These are phyloP conservation scores for Podospora pseudopauciseta DNA, from an alignment of 495 filamentous ascomycete genomes.

Conservation along the genomic window DNA sequence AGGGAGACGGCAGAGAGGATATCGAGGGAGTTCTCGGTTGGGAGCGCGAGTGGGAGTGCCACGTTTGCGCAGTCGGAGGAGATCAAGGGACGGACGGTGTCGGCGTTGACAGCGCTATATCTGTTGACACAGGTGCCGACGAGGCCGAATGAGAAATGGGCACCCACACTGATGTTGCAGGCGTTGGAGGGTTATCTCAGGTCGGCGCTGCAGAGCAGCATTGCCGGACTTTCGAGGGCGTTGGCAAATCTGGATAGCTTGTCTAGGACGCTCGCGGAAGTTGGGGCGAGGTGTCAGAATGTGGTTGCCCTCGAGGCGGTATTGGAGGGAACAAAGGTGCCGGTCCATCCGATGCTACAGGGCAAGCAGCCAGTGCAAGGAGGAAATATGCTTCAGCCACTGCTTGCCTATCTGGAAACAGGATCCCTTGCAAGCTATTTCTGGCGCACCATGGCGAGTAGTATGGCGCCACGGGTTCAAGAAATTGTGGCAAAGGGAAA, in stretches of 20 bases:
- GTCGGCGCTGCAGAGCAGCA: slow-evolving; percentile 65
- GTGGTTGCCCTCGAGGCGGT: slow-evolving; percentile 81
- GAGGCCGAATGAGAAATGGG: slow-evolving; percentile 48
- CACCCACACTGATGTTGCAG: slow-evolving; percentile 68
- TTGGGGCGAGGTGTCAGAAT: slow-evolving; percentile 82
- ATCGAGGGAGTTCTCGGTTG: slow-evolving; percentile 78
- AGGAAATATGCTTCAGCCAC: slow-evolving; percentile 64
- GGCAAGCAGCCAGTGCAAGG: slow-evolving; percentile 24
- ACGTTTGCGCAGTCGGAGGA: slow-evolving; percentile 82
- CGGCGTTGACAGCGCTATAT: slow-evolving; percentile 74
- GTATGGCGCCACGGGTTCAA: slow-evolving; percentile 69
- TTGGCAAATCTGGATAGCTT: slow-evolving; percentile 78
- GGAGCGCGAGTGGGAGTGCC: slow-evolving; percentile 50
- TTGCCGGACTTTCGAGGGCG: slow-evolving; percentile 65
- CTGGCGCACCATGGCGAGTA: slow-evolving; percentile 81
- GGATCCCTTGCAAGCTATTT: slow-evolving; percentile 84
- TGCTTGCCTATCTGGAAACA: slow-evolving; percentile 80
- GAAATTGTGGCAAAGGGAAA: slow-evolving; percentile 81
- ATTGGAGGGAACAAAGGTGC: slow-evolving; percentile 62
- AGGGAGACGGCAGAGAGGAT: slow-evolving; percentile 70
- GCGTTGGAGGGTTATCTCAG: slow-evolving; percentile 79
- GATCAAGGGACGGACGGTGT: slow-evolving; percentile 64
- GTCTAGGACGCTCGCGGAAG: slow-evolving; percentile 75
- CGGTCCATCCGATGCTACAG: slow-evolving; percentile 60
- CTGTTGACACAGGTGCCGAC: slow-evolving; percentile 62